Percentiles rank a stretch among this genome's conserved stretches.
Conservation (phyloP, 129 eudicot genomes). For the Artemisia tridentata region DNA sequence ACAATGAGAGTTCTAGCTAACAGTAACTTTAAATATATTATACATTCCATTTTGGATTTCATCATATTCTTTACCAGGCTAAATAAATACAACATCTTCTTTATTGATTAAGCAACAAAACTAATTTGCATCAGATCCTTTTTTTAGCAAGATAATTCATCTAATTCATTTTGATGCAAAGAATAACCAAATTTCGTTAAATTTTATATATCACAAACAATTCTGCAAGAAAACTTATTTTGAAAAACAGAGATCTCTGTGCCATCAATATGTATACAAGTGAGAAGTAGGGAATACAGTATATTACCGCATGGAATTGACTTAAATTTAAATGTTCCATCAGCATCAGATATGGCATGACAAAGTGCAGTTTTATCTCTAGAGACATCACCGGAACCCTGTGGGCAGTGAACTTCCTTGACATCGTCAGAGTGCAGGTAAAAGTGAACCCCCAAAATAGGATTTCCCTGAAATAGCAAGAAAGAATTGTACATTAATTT, state of each 20-base stretch:
- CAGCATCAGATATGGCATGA: constrained; percentile 87
- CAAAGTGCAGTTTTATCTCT: constrained; percentile 82
- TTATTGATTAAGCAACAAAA: no score
- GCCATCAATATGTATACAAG: constrained; percentile 2
- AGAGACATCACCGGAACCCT: constrained; percentile 67
- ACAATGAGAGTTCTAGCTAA: constrained; percentile 14
- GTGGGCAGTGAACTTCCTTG: constrained; percentile 73
- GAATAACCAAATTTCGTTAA: no score
- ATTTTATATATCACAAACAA: constrained; percentile 1
- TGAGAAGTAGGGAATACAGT: constrained; percentile 15
- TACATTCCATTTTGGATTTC: constrained; percentile 6
- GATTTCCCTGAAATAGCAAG: constrained; percentile 67
- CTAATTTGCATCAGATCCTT: no score
- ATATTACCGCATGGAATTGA: constrained; percentile 89
- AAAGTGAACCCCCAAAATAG: constrained; percentile 93
- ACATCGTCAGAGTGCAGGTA: constrained; percentile 89
- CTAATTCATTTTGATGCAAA: no score
- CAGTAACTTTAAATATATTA: background rate
- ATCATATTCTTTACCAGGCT: constrained; percentile 16
- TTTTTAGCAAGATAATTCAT: no score
- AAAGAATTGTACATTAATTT: constrained; percentile 26
- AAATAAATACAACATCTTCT: background rate
- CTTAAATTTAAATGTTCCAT: constrained; percentile 75
- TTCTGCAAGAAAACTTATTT: background rate
- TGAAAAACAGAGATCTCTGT: background rate